Evolutionary conservation across 306 rosid species (phyloP).

Genomic region (Lathyrus tuberosus): DNA sequence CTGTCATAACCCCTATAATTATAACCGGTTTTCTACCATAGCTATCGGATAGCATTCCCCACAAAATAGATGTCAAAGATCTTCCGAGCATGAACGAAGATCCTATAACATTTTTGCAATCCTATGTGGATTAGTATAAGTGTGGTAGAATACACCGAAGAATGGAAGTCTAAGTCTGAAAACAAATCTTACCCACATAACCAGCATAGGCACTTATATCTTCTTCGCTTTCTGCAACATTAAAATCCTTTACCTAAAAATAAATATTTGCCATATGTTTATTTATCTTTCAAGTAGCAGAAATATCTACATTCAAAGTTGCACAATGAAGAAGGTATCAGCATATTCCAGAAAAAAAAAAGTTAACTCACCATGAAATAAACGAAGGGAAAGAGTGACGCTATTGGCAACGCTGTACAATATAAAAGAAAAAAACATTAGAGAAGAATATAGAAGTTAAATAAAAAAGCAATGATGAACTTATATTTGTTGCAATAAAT

Average conservation of each 20-base stretch:
- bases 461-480: too few relatives aligned
- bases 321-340: background rate
- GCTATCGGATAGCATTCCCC: constrained; percentile 88
- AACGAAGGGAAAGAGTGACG: constrained; percentile 47
- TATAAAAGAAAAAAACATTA: constrained; percentile 5
- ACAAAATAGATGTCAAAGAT: constrained; percentile 66
- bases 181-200: constrained; percentile 60
- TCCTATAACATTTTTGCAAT: constrained; percentile 50
- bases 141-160: background rate
- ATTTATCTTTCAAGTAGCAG: background rate
- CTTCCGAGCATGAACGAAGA: constrained; percentile 80
- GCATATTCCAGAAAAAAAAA: background rate
- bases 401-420: constrained; percentile 42
- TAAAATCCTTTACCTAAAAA: constrained; percentile 72
- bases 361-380: constrained; percentile 49
- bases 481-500: too few relatives aligned
- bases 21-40: constrained; percentile 82
- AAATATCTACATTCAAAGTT: background rate
- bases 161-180: constrained; percentile 12
- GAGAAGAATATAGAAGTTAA: too few relatives aligned
- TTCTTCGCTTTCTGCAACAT: constrained; percentile 70
- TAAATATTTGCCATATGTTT: background rate
- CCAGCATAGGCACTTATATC: constrained; percentile 84
- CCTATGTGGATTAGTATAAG: constrained; percentile 5
- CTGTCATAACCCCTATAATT: constrained; percentile 53